A percentile compares a stretch with the other conserved stretches of the same genome.
These are phyloP conservation scores for Heliocybe sulcata DNA, from an alignment of 1,284 basidiomycete species.

Conservation along the genomic window DNA sequence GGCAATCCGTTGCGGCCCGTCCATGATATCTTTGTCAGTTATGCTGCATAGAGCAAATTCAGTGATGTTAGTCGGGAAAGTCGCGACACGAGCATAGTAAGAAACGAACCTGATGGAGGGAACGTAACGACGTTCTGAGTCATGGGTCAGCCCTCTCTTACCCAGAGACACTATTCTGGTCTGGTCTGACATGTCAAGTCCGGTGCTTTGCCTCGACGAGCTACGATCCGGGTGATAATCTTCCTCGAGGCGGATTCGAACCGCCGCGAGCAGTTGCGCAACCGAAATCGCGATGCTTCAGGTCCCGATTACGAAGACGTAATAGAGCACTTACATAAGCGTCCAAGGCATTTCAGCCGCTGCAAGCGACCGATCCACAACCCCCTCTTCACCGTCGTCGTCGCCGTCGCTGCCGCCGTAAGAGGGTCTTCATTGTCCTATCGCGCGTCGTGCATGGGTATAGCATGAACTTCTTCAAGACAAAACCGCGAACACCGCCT, in stretches of 20 bases:
- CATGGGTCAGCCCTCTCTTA: background rate
- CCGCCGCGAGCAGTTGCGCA: background rate
- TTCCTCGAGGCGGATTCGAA: too few relatives aligned
- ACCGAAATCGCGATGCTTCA: background rate
- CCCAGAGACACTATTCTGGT: background rate
- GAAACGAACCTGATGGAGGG: background rate
- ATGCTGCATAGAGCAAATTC: background rate
- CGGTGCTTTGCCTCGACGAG: background rate
- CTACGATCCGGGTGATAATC: background rate
- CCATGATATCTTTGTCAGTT: too few relatives aligned
- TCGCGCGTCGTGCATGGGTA: background rate
- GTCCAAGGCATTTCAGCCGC: background rate
- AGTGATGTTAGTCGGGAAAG: background rate
- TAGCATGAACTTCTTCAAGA: conserved; percentile 92
- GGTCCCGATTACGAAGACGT: background rate
- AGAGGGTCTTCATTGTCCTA: background rate
- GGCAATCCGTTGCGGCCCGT: background rate
- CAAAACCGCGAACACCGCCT: conserved; percentile 78
- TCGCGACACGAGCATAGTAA: background rate
- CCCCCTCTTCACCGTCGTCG: background rate
- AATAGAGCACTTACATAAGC: background rate
- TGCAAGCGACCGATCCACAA: background rate
- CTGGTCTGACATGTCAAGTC: background rate
- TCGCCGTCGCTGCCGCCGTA: background rate
- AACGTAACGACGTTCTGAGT: background rate